Percentiles rank a stretch among this genome's conserved stretches.
Conservation (phyloP, 202 grass and related monocot species). For the Carex sylvatica region DNA sequence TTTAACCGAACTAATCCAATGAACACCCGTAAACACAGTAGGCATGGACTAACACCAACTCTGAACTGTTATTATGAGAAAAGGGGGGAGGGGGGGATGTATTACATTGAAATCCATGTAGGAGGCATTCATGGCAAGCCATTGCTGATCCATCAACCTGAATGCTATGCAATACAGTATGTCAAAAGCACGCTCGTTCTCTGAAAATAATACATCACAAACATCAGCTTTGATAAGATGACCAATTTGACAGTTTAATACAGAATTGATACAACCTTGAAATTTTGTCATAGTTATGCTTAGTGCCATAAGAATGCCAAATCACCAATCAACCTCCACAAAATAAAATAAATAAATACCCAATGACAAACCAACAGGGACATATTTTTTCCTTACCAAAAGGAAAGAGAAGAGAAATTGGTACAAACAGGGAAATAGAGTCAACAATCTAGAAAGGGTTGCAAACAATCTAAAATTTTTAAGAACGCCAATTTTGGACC, state of each 20-base stretch:
- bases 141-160: conserved; percentile 96
- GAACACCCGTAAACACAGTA: background rate
- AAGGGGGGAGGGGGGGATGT: background rate
- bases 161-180: conserved; percentile 94
- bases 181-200: conserved; percentile 85
- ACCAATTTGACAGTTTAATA: background rate
- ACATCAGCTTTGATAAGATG: conserved; percentile 17
- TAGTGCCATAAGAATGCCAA: background rate
- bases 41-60: background rate
- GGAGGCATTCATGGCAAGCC: conserved; percentile 94
- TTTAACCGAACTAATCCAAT: too few relatives aligned
- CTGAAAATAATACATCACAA: conserved; percentile 36
- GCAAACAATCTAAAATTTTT: conserved; percentile 5
- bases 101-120: conserved; percentile 99
- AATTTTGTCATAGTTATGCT: background rate
- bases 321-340: conserved; percentile 6
- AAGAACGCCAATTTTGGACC: background rate
- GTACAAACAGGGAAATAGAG: conserved; percentile 11
- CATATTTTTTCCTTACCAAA: conserved; percentile 8
- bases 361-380: background rate
- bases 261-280: background rate
- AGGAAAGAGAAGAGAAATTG: conserved; percentile 9
- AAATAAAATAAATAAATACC: conserved; percentile 12
- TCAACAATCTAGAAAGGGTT: background rate
- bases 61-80: background rate